Percentiles rank a stretch among this genome's conserved stretches.
Conservation (phyloP, 148 eudicot genomes). For the Selenicereus undatus region DNA sequence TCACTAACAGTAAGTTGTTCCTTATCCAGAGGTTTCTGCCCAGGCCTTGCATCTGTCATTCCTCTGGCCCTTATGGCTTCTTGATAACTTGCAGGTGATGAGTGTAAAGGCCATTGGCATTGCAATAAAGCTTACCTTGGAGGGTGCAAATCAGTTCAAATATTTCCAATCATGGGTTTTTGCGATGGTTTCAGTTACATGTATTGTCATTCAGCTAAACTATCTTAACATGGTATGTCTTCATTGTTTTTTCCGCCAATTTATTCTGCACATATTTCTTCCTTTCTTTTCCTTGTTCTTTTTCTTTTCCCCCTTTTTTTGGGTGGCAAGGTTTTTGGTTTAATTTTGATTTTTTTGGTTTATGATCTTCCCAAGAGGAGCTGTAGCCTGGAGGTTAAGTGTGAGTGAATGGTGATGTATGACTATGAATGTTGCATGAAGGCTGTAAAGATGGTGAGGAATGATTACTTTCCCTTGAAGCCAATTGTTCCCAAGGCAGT, state of each 20-base stretch:
- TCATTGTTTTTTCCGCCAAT: background rate
- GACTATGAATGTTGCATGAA: background rate
- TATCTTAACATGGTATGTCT: constrained; percentile 81
- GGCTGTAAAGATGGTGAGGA: too few relatives aligned
- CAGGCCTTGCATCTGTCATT: background rate
- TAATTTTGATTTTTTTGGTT: background rate
- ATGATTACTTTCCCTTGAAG: too few relatives aligned
- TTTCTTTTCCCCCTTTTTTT: too few relatives aligned
- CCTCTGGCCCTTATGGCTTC: constrained; percentile 1
- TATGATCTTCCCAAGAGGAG: background rate
- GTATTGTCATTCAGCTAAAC: constrained; percentile 75
- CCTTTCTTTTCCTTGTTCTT: background rate
- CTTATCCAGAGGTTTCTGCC: background rate
- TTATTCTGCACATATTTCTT: background rate
- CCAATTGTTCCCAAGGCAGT: too few relatives aligned
- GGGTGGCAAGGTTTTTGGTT: background rate
- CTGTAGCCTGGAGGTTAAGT: background rate
- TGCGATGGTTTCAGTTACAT: constrained; percentile 78
- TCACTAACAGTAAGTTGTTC: constrained; percentile 73
- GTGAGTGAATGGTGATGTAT: background rate
- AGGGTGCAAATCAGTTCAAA: constrained; percentile 75
- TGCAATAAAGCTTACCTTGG: constrained; percentile 86
- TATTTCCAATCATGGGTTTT: constrained; percentile 80
- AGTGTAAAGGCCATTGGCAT: constrained; percentile 94
- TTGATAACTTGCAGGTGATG: constrained; percentile 67